phyloP scores from a whole-genome alignment of 345 rosid species.

The Cochlearia excelsa region DNA sequence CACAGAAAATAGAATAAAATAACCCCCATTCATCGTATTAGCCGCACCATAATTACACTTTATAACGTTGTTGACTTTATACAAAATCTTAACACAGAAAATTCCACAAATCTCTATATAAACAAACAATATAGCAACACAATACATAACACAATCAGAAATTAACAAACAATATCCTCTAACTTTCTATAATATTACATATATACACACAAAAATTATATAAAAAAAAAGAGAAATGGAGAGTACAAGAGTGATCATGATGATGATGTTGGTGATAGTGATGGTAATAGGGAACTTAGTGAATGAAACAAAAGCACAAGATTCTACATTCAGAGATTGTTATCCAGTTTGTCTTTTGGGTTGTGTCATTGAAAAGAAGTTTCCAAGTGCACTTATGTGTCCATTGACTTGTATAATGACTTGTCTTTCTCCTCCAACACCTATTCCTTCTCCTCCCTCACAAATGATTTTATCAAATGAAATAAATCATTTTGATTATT shows the following conservation, averaged over 20 bases:
- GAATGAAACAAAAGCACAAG: slow-evolving; percentile 27
- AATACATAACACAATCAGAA: slow-evolving; percentile 8
- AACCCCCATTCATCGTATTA: neutral
- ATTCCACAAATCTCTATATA: neutral
- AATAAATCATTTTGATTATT: neutral
- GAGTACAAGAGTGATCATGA: slow-evolving; percentile 18
- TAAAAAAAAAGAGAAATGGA: slow-evolving; percentile 7
- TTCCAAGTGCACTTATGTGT: slow-evolving; percentile 4
- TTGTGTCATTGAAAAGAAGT: slow-evolving; percentile 14
- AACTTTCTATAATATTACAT: neutral
- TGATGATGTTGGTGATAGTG: slow-evolving; percentile 22
- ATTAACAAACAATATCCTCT: neutral
- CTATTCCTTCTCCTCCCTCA: slow-evolving; percentile 1
- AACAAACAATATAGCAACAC: slow-evolving; percentile 17
- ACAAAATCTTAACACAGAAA: slow-evolving; percentile 1
- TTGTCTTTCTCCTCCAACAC: slow-evolving; percentile 10
- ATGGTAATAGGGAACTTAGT: slow-evolving; percentile 21
- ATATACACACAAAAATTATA: neutral
- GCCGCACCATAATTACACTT: neutral
- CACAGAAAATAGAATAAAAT: neutral
- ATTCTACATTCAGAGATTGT: slow-evolving; percentile 6
- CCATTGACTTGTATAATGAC: slow-evolving; percentile 19
- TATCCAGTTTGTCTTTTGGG: slow-evolving; percentile 1
- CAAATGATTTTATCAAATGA: slow-evolving; percentile 6
- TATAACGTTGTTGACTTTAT: neutral